Base-by-base conservation (phyloP, 2,329 filamentous ascomycete species). In the Mycosphaerella sp. region DNA sequence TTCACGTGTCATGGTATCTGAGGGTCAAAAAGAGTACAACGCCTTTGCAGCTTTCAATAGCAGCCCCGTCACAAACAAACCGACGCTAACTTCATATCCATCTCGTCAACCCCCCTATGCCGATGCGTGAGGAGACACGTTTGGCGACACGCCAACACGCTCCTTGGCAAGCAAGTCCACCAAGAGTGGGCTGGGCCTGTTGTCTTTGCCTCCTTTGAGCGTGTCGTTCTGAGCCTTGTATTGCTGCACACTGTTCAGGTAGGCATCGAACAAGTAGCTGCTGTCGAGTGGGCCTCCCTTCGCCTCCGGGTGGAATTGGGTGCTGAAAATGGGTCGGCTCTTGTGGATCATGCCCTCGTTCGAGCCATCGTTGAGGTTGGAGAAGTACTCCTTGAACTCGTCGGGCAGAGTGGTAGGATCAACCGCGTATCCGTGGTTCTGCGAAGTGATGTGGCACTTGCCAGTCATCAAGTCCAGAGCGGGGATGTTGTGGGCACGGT, bases 281-380 rank as follows among this genome's bases (percentile, higher is more conserved):
- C 89, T 95, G 78, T 98, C 93, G 75, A 95, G 87, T 51, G 93
- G 93, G 51, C 93, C 93, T 57, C 93, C 93, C 80, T 95, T 95
- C 64, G 93, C 93, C 76, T 98, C 93, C 12, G 93, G 93, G 71
- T 98, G 93, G 84, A 98, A 98, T 74, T 98, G 93, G 23, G 91
- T 95, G 60, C 88, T 92, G 81, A 98, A 97, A 71, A 98, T 98
- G 59, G 93, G 93, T 36, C 92, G 88, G 55, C 87, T 87, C 75
- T 87, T 90, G 81, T 98, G 93, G 71, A 96, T 90, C 83, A 98
- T 89, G 56, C 87, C 92, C 78, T 98, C 93, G 73, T 98, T 98
- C 73, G 87, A 92, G 59, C 90, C 89, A 69, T 98, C 93, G 74
- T 97, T 98, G 62, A 97, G 79, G 79, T 98, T 97, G 73, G 95